Percentiles rank a stretch among this genome's conserved stretches.
Evolutionary conservation across 129 eudicot genomes (phyloP).

Genomic region (Scalesia atractyloides): DNA sequence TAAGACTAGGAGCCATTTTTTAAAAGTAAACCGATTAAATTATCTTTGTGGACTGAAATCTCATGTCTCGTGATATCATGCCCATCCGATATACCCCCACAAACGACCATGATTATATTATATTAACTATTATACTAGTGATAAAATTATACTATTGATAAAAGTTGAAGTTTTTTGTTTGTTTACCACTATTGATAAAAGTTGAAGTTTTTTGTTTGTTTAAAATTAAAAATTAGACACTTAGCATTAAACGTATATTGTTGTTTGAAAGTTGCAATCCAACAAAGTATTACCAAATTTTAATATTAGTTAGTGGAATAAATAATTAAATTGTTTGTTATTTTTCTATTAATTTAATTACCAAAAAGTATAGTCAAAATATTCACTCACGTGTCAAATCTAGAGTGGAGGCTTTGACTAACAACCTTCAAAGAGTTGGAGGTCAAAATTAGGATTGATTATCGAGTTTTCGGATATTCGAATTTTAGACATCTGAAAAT

Average conservation of each 20-base stretch:
- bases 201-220: not conserved
- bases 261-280: conserved; percentile 38
- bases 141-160: too few relatives aligned
- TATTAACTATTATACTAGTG: not conserved
- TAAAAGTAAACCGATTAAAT: too few relatives aligned
- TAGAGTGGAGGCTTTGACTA: conserved; percentile 35
- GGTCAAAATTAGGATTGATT: not conserved
- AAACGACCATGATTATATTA: conserved; percentile 24
- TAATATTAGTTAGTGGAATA: conserved; percentile 1
- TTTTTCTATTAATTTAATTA: conserved; percentile 8
- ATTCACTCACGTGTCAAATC: conserved; percentile 25
- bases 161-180: not conserved
- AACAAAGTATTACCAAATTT: conserved; percentile 15
- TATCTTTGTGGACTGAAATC: conserved; percentile 21
- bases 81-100: conserved; percentile 28
- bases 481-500: too few relatives aligned
- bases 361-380: conserved; percentile 24
- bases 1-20: too few relatives aligned
- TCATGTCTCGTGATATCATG: conserved; percentile 39
- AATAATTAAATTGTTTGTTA: conserved; percentile 9
- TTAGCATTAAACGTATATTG: conserved; percentile 34
- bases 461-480: too few relatives aligned
- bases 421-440: not conserved
- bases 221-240: conserved; percentile 2
- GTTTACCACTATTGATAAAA: not conserved